phyloP scores from a whole-genome alignment of 176 grass and related monocot genomes.

The Alopecurus myosuroides region DNA sequence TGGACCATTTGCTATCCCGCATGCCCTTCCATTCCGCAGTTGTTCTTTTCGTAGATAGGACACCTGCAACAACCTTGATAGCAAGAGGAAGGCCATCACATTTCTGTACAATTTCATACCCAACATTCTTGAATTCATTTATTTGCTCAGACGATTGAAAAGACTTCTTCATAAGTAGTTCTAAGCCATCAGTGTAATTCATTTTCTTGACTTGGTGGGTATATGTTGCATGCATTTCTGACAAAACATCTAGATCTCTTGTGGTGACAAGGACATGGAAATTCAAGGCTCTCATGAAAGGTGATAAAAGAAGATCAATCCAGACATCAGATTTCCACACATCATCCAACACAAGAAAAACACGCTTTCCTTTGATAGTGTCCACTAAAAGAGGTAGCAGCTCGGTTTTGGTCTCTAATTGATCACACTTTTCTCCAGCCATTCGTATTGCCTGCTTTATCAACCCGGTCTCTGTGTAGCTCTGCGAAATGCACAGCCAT shows the following conservation, averaged over 20 bases:
- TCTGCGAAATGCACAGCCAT: conserved; percentile 37
- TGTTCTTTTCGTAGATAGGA: not conserved
- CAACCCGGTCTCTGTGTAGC: conserved; percentile 1
- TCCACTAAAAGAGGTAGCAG: not conserved
- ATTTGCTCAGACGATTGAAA: not conserved
- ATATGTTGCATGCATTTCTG: conserved; percentile 3
- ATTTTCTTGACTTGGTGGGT: conserved; percentile 10
- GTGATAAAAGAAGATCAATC: not conserved
- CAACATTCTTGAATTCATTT: conserved; percentile 11
- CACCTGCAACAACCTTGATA: conserved; percentile 20
- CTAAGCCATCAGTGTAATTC: not conserved
- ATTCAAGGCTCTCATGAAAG: not conserved
- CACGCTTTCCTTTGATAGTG: not conserved
- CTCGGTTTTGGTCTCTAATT: not conserved
- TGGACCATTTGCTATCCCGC: conserved; percentile 24
- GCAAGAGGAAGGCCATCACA: conserved; percentile 40
- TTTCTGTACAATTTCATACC: conserved; percentile 27
- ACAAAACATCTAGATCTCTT: conserved; percentile 14
- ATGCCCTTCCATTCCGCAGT: conserved; percentile 15
- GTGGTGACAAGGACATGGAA: conserved; percentile 15
- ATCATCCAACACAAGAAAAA: conserved; percentile 39
- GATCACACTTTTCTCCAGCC: not conserved
- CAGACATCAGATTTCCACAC: conserved; percentile 27
- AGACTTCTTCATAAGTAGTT: not conserved
- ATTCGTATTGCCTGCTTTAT: conserved; percentile 25